Percentiles rank a stretch among this genome's conserved stretches.
Conservation (phyloP, 495 filamentous ascomycete genomes). For the Letharia lupina region DNA sequence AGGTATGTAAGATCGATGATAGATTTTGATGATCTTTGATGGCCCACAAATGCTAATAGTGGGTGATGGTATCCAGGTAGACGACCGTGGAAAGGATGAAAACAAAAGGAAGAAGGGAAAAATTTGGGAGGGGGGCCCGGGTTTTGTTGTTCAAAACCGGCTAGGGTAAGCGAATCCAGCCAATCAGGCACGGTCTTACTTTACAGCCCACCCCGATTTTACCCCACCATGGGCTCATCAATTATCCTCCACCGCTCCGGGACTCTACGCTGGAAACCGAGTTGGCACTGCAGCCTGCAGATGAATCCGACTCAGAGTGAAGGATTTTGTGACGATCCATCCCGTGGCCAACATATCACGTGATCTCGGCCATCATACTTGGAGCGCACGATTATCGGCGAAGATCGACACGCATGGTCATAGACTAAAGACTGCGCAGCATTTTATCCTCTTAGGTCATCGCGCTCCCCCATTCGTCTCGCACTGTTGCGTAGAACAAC, state of each 20-base stretch:
- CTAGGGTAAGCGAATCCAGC: conserved; percentile 18
- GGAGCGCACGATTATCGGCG: not conserved
- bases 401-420: not conserved
- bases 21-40: conserved; percentile 12
- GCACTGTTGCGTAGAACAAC: not conserved
- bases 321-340: not conserved
- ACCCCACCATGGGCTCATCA: conserved; percentile 10
- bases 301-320: not conserved
- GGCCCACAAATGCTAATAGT: conserved; percentile 7
- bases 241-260: not conserved
- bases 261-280: not conserved
- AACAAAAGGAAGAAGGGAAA: conserved; percentile 15
- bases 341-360: not conserved
- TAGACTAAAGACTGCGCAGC: not conserved
- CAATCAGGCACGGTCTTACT: conserved; percentile 14
- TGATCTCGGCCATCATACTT: not conserved
- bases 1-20: not conserved
- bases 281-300: not conserved
- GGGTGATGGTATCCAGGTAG: not conserved
- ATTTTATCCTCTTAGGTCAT: not conserved
- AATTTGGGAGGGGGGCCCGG: conserved; percentile 12
- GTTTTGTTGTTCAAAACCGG: conserved; percentile 21
- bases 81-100: conserved; percentile 12
- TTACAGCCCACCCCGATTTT: not conserved
- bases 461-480: not conserved